Base-by-base conservation (phyloP, 208 protist genomes). In the Balamuthia mandrillaris region DNA sequence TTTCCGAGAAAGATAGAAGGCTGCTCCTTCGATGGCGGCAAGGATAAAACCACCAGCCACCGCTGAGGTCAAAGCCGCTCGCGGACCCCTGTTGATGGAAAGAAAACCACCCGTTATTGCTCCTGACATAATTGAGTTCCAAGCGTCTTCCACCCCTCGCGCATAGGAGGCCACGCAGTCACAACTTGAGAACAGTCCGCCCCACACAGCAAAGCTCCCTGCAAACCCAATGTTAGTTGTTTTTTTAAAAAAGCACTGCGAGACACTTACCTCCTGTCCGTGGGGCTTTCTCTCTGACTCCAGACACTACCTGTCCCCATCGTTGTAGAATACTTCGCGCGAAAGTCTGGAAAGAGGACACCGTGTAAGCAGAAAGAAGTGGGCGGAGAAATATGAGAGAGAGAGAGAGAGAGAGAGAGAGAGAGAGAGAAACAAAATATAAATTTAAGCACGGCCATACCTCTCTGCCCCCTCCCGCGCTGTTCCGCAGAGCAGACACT, bases 91-190 rank as follows among this genome's bases (percentile, higher is more conserved):
- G n/a, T n/a, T n/a, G n/a, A n/a, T n/a, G n/a, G n/a, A n/a, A n/a
- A 83, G 58, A 14, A 83, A 49, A 0, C 54, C 77, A 37, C 77
- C 77, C 18, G 77, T 83, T 44, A 56, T 56, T 14, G 77, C 77
- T 7, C 77, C 77, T 16, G 77, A 83, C 77, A 83, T 83, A 16
- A 83, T 83, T 4, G 77, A 83, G 42, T 83, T 83, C 42, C 66
- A 68, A 39, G 66, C 61, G 58, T 83, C 77, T 21, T 83, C 77
- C 31, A 68, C 66, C 24, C 77, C 77, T 66, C 77, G 51, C 51
- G 66, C 16, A 10, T 52, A 83, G 2, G 77, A 49, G 31, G 66
- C 61, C 29, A 56, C 66, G 77, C 77, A 83, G 66, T 83, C 77
- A 41, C 61, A 83, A 41, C 77, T 68, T 2, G 77, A 83, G 77